phyloP scores from a whole-genome alignment of 208 protist genomes.

The Novymonas esmeraldas region DNA sequence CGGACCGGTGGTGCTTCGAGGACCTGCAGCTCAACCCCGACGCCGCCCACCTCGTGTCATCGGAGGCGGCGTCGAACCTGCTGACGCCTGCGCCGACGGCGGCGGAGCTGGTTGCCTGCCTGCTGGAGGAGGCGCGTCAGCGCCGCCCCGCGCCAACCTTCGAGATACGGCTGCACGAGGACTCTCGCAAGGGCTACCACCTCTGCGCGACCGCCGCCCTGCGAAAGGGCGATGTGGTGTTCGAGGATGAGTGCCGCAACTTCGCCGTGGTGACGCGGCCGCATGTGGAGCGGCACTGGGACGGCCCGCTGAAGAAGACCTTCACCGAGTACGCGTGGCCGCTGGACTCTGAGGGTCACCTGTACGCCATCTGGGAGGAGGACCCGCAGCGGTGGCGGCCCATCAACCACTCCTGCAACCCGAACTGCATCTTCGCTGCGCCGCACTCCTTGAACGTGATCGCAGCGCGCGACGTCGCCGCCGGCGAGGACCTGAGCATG shows the following conservation, averaged over 20 bases:
- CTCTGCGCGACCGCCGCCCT: conserved; percentile 58
- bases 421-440: conserved; percentile 80
- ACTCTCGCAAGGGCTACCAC: conserved; percentile 65
- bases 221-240: conserved; percentile 61
- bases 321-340: conserved; percentile 93
- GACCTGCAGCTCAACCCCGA: conserved; percentile 25
- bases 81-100: not conserved
- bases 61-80: not conserved
- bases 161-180: conserved; percentile 37
- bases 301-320: conserved; percentile 40
- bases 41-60: not conserved
- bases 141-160: conserved; percentile 28
- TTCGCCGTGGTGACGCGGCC: conserved; percentile 75
- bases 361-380: conserved; percentile 88
- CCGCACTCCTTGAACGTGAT: conserved; percentile 89
- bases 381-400: conserved; percentile 78
- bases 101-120: conserved; percentile 7
- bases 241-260: conserved; percentile 77
- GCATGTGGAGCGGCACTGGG: conserved; percentile 68
- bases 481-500: conserved; percentile 84
- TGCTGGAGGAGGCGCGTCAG: conserved; percentile 25
- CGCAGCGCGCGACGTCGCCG: conserved; percentile 62
- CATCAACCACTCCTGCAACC: conserved; percentile 90
- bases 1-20: conserved; percentile 51
- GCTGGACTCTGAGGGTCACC: conserved; percentile 77